A percentile compares a stretch with the other conserved stretches of the same genome.
These are phyloP conservation scores for Ulota crispa DNA, from an alignment of 225 moss, liverwort and hornwort species.

Conservation along the genomic window DNA sequence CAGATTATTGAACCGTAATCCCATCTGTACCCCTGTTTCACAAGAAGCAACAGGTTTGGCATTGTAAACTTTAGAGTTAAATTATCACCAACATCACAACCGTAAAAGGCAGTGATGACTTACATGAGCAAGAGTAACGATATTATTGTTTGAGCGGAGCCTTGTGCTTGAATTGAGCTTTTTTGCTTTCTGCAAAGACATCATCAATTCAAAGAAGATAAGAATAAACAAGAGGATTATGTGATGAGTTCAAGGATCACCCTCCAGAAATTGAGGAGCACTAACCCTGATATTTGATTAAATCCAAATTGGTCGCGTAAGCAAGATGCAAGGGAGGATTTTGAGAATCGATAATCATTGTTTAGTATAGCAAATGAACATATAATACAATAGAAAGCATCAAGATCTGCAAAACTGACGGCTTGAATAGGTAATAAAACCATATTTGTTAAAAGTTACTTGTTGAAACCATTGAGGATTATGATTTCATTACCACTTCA, in stretches of 20 bases:
- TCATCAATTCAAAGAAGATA: slow-evolving; percentile 16
- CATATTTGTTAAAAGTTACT: not conserved
- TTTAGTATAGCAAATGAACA: slow-evolving; percentile 8
- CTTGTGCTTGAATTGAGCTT: slow-evolving; percentile 83
- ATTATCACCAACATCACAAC: slow-evolving; percentile 4
- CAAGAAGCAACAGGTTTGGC: not conserved
- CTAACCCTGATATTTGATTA: not conserved
- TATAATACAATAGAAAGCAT: not conserved
- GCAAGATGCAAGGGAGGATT: not conserved
- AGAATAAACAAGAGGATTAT: slow-evolving; percentile 7
- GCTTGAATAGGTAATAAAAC: not conserved
- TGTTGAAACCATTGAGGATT: not conserved
- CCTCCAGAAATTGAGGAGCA: not conserved
- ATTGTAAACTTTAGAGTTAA: not conserved
- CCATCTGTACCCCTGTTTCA: not conserved
- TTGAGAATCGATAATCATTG: not conserved
- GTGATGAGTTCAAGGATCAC: slow-evolving; percentile 1
- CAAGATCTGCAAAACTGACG: not conserved
- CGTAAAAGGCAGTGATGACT: slow-evolving; percentile 4
- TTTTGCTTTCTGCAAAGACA: slow-evolving; percentile 73
- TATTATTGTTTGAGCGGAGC: slow-evolving; percentile 91
- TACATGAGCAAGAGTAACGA: slow-evolving; percentile 76
- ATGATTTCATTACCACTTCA: slow-evolving; percentile 64
- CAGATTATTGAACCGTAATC: not conserved
- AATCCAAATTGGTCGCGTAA: not conserved